Conservation (phyloP, 371 early-diverging fungal species). For the Syncephalastrum sp. region DNA sequence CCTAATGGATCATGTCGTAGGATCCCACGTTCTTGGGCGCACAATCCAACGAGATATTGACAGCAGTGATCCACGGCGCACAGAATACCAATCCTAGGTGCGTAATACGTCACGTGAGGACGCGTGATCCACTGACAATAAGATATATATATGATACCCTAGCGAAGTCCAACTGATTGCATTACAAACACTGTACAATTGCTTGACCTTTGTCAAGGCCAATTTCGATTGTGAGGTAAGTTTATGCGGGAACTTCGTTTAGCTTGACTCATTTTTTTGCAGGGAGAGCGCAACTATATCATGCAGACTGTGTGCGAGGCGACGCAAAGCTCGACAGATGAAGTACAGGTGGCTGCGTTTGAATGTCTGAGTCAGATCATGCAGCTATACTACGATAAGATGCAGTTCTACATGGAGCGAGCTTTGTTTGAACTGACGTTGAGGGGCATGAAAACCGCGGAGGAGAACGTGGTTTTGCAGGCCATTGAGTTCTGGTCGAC, state of each 20-base stretch:
- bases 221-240: constrained; percentile 85
- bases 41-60: constrained; percentile 87
- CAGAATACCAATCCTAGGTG: constrained; percentile 81
- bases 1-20: constrained; percentile 34
- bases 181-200: constrained; percentile 85
- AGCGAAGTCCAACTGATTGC: constrained; percentile 88
- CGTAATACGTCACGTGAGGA: constrained; percentile 7
- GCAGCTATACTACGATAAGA: constrained; percentile 91
- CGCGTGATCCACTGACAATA: not conserved
- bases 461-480: constrained; percentile 87
- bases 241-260: not conserved
- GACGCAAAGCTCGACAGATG: constrained; percentile 76
- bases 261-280: constrained; percentile 5
- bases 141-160: not conserved
- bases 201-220: constrained; percentile 86
- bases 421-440: constrained; percentile 91
- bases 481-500: constrained; percentile 99
- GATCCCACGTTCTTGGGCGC: constrained; percentile 70
- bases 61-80: constrained; percentile 91
- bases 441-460: constrained; percentile 80
- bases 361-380: constrained; percentile 95
- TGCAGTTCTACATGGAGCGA: constrained; percentile 93
- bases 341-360: constrained; percentile 83
- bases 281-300: constrained; percentile 92
- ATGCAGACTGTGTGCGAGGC: constrained; percentile 97